phyloP scores from a whole-genome alignment of 129 eudicot species.

The Rutidosis leptorrhynchoides region DNA sequence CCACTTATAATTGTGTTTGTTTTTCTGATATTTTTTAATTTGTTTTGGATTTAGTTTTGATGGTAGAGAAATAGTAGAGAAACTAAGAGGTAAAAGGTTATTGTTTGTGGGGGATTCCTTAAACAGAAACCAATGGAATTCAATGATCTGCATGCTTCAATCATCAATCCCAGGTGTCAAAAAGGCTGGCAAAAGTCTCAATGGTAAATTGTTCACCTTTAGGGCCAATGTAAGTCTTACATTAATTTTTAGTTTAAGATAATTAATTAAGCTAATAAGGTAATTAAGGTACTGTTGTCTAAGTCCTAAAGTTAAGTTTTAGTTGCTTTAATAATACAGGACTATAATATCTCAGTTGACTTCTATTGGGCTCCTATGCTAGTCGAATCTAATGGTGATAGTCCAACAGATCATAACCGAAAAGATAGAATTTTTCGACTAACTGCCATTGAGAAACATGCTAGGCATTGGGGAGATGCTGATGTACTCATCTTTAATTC shows the following conservation, averaged over 20 bases:
- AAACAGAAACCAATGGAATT: constrained; percentile 62
- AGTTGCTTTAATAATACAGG: constrained; percentile 23
- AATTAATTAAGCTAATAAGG: too few species aligned
- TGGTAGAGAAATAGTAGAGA: constrained; percentile 50
- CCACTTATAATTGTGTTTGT: background rate
- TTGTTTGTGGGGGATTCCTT: constrained; percentile 66
- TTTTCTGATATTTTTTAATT: background rate
- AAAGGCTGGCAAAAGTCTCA: constrained; percentile 14
- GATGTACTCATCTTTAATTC: constrained; percentile 48
- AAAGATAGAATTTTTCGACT: constrained; percentile 36
- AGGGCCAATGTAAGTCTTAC: constrained; percentile 37
- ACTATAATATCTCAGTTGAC: constrained; percentile 42
- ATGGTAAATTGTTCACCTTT: constrained; percentile 42
- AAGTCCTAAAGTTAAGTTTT: background rate
- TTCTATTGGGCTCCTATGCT: constrained; percentile 57
- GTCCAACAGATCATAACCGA: constrained; percentile 35
- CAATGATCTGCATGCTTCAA: constrained; percentile 58
- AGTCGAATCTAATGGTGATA: constrained; percentile 53
- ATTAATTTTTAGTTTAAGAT: background rate
- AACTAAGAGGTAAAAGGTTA: constrained; percentile 48
- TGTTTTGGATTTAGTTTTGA: constrained; percentile 38
- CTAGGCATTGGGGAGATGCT: constrained; percentile 45
- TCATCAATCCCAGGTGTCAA: constrained; percentile 34
- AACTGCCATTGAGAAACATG: constrained; percentile 44
- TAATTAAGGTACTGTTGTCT: background rate